Conservation (phyloP, 768 basidiomycete genomes). For the Harrya chromipes region DNA sequence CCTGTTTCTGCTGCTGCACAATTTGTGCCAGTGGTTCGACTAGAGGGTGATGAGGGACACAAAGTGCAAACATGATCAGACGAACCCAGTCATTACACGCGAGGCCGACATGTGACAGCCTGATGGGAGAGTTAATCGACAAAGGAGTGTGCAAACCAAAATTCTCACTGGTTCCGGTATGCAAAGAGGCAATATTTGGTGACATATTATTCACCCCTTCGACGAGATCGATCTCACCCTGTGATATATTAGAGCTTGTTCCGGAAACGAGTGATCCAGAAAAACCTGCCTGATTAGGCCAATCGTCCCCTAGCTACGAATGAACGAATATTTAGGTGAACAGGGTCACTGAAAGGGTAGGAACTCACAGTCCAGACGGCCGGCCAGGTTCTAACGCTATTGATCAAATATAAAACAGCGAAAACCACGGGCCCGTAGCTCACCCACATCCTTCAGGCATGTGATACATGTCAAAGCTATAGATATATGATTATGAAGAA, state of each 20-base stretch:
- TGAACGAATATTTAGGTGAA: too few species aligned
- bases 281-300: constrained; percentile 15
- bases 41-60: constrained; percentile 4
- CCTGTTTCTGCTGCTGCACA: constrained; percentile 22
- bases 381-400: constrained; percentile 23
- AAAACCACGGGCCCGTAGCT: background rate
- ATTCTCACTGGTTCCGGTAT: constrained; percentile 26
- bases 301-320: constrained; percentile 14
- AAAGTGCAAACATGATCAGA: background rate
- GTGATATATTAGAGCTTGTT: background rate
- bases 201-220: constrained; percentile 44
- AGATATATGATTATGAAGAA: background rate
- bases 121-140: constrained; percentile 1
- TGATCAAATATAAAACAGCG: background rate
- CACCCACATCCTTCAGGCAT: constrained; percentile 33
- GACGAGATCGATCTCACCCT: constrained; percentile 47
- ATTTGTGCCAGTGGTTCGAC: constrained; percentile 9
- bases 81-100: constrained; percentile 21
- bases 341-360: background rate
- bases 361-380: constrained; percentile 22
- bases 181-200: constrained; percentile 33
- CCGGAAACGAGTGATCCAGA: background rate
- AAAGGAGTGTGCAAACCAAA: background rate
- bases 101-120: constrained; percentile 20
- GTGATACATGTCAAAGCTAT: constrained; percentile 30